Conservation (phyloP, 306 rosid genomes). For the Styphnolobium japonicum region DNA sequence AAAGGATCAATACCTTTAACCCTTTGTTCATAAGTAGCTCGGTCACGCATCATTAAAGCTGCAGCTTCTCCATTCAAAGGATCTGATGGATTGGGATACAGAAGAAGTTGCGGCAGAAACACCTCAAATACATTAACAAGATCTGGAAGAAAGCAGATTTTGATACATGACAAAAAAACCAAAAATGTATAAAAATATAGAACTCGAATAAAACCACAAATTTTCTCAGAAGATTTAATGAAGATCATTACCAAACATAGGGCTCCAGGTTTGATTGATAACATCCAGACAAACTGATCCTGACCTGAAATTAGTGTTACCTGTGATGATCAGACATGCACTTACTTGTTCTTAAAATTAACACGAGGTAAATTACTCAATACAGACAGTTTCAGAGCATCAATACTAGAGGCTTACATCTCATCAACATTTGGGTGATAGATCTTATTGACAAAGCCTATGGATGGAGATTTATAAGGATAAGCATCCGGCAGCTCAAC, state of each 20-base stretch:
- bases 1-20: constrained; percentile 46
- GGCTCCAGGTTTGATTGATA: constrained; percentile 66
- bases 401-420: constrained; percentile 37
- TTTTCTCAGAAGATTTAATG: not conserved
- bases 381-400: not conserved
- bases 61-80: constrained; percentile 67
- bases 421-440: constrained; percentile 63
- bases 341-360: not conserved
- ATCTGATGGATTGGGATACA: constrained; percentile 61
- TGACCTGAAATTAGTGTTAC: constrained; percentile 42
- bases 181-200: not conserved
- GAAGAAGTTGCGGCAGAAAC: constrained; percentile 58
- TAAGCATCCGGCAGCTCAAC: constrained; percentile 64
- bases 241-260: constrained; percentile 54
- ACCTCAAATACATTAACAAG: constrained; percentile 64
- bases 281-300: constrained; percentile 70
- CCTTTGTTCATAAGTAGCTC: constrained; percentile 48
- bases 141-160: constrained; percentile 37
- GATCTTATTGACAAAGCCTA: constrained; percentile 60
- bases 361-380: not conserved
- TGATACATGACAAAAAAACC: constrained; percentile 9
- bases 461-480: constrained; percentile 61
- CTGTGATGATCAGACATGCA: constrained; percentile 15
- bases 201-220: not conserved
- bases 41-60: constrained; percentile 54